A percentile compares a stretch with the other conserved stretches of the same genome.
These are phyloP conservation scores for Botryosphaeria dothidea DNA, from an alignment of 2,329 filamentous ascomycete species.

Conservation along the genomic window DNA sequence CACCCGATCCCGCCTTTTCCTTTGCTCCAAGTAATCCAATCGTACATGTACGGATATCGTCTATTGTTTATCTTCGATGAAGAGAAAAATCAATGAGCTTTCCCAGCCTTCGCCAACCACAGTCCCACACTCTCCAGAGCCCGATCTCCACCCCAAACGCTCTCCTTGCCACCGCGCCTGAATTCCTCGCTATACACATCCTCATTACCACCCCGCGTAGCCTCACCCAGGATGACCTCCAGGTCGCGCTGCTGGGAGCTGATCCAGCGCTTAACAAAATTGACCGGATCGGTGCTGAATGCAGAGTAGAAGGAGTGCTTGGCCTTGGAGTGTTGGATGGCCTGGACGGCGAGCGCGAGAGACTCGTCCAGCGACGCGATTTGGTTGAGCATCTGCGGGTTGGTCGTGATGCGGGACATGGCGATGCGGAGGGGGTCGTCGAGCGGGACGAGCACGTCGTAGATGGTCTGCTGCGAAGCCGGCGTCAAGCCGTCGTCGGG, in stretches of 20 bases:
- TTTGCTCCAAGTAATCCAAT: slow-evolving; percentile 9
- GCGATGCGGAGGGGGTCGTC: slow-evolving; percentile 77
- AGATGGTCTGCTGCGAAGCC: slow-evolving; percentile 73
- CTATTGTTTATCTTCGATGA: neutral
- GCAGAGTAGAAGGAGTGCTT: slow-evolving; percentile 86
- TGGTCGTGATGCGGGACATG: slow-evolving; percentile 51
- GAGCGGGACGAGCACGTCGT: slow-evolving; percentile 82
- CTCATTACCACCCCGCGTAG: slow-evolving; percentile 57
- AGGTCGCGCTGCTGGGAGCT: slow-evolving; percentile 89
- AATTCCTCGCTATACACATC: slow-evolving; percentile 65
- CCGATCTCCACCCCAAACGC: slow-evolving; percentile 63
- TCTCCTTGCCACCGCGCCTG: slow-evolving; percentile 62
- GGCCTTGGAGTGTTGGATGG: slow-evolving; percentile 79
- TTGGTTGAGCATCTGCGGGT: slow-evolving; percentile 74
- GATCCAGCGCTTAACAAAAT: slow-evolving; percentile 84
- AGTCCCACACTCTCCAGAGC: slow-evolving; percentile 64
- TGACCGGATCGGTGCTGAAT: slow-evolving; percentile 77
- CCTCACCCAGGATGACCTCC: slow-evolving; percentile 84
- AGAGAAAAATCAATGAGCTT: slow-evolving; percentile 1
- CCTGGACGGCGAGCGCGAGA: slow-evolving; percentile 78
- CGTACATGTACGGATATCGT: neutral
- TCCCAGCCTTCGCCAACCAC: slow-evolving; percentile 51
- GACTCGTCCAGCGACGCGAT: slow-evolving; percentile 81
- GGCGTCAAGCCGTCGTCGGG: slow-evolving; percentile 70
- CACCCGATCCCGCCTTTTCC: neutral